Conservation (phyloP, 2,329 filamentous ascomycete species). For the Fusarium sacchari region DNA sequence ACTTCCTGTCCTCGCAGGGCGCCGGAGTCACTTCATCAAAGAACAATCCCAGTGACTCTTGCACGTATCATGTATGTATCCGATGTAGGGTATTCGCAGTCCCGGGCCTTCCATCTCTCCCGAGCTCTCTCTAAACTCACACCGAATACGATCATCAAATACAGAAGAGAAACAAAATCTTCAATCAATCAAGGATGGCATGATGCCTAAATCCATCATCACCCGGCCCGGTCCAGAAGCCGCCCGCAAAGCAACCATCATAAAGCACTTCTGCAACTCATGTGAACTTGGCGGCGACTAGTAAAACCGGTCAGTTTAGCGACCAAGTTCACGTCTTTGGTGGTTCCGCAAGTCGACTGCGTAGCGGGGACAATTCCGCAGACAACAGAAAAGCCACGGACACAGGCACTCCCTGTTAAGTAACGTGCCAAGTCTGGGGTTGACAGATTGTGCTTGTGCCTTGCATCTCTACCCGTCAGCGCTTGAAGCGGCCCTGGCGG, state of each 20-base stretch:
- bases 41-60: background rate
- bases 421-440: conserved; percentile 24
- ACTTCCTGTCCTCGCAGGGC: background rate
- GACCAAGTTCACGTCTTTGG: background rate
- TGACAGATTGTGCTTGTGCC: conserved; percentile 27
- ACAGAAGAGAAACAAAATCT: background rate
- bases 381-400: background rate
- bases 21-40: background rate
- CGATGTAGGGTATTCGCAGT: background rate
- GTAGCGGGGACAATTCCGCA: conserved; percentile 6
- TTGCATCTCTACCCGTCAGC: conserved; percentile 14
- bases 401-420: conserved; percentile 2
- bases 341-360: background rate
- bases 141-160: background rate
- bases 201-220: background rate
- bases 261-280: background rate
- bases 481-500: conserved; percentile 30
- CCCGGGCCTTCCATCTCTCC: background rate
- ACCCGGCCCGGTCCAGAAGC: background rate
- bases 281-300: conserved; percentile 16
- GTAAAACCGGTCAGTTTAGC: conserved; percentile 7
- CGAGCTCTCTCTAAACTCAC: background rate
- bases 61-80: background rate
- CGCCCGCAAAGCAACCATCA: background rate
- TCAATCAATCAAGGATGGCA: background rate